Percentiles rank a stretch among this genome's conserved stretches.
Conservation (phyloP, 331 rosid genomes). For the Rhamnella rubrinervis region DNA sequence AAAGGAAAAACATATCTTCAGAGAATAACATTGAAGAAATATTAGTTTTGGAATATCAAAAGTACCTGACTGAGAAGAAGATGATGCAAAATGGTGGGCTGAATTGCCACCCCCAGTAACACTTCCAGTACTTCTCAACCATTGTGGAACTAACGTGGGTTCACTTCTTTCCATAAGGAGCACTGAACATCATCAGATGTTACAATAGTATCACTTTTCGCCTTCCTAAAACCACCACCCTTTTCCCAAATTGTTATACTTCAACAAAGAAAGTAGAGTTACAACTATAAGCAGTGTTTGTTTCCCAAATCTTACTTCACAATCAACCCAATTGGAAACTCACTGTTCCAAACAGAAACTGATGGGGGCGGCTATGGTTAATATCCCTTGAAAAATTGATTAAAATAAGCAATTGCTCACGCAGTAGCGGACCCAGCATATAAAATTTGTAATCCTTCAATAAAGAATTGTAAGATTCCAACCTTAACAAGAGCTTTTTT, state of each 20-base stretch:
- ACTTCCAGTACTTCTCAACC: conserved; percentile 94
- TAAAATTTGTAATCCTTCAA: conserved; percentile 6
- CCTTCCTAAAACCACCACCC: conserved; percentile 46
- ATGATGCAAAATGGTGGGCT: conserved; percentile 69
- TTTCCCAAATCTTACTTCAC: conserved; percentile 13
- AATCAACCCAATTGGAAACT: conserved; percentile 7
- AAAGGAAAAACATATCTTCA: background rate
- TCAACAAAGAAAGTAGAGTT: conserved; percentile 13
- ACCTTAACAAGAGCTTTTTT: background rate
- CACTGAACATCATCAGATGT: conserved; percentile 80
- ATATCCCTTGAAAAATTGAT: conserved; percentile 17
- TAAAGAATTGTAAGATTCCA: background rate
- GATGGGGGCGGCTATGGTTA: background rate
- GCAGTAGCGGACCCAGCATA: conserved; percentile 15
- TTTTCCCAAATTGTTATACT: conserved; percentile 23
- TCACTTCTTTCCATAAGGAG: conserved; percentile 98
- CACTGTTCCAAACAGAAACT: conserved; percentile 8
- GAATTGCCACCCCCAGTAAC: conserved; percentile 84
- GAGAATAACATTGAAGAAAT: background rate
- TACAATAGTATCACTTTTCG: conserved; percentile 33
- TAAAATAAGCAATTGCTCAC: conserved; percentile 7
- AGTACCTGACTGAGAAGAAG: conserved; percentile 75
- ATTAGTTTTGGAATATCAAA: background rate
- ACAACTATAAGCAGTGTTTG: conserved; percentile 9
- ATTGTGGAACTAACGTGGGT: conserved; percentile 94